Evolutionary conservation across 805 yeast species (phyloP), one percentile per base, ranked within the genome.

Genomic region (Candida ovalis): DNA sequence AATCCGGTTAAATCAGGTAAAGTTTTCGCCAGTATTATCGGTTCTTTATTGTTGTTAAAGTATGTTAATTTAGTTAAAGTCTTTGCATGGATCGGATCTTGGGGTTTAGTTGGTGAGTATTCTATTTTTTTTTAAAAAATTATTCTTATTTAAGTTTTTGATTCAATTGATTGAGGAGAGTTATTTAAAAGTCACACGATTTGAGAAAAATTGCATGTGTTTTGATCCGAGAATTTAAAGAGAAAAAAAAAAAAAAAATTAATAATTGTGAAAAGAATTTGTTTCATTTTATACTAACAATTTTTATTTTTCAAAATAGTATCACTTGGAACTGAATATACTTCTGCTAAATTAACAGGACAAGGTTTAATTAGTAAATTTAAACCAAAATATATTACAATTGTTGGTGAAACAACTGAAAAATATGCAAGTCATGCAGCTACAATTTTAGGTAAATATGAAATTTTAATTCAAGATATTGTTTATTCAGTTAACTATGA

Each of bases 291-390:
- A 19, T 21, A 37, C 40, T 37, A 37, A 37, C 40, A 21, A 2
- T 8, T 15, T 53, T 50, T 48, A 48, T n/a, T 15, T 13, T 3
- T 27, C 23, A 15, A 42, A 42, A 22, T 54, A 60, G 61, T 77
- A 25, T 77, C 92, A 43, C 94, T 90, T 45, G 74, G 78, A 48
- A 86, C 84, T 47, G 97, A 91, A 73, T 86, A 83, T 62, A 74
- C 76, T 48, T 86, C 96, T 52, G 85, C 85, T 63, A 59, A 81
- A 39, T 69, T 85, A 56, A 76, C 87, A 43, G 96, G 96, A 55
- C 73, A 76, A 62, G 97, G 97, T 18, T 75, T 91, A 53, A 84
- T 92, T 51, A 78, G 90, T 52, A 80, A 82, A 59, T 82, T 86
- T 75, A 83, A 78, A 66, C 88, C 94, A 47, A 71, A 78, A n/a